A percentile compares a stretch with the other conserved stretches of the same genome.
Evolutionary conservation across 805 yeast genomes (phyloP).

Genomic region (Kuraishia molischiana): DNA sequence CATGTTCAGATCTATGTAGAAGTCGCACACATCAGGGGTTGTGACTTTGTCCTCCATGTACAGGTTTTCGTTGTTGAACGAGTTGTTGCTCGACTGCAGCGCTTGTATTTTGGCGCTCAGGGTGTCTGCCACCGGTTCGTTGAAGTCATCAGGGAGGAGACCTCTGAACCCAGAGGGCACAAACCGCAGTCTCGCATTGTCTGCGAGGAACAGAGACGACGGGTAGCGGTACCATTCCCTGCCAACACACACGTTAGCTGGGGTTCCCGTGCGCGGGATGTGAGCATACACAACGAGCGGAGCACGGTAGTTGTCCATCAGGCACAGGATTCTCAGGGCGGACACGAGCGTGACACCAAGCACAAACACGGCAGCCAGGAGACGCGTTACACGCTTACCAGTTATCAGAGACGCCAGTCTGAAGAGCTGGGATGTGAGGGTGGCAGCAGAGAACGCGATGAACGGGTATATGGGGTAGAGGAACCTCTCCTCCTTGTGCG

Average conservation of each 20-base stretch:
- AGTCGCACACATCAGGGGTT: constrained; percentile 43
- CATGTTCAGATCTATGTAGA: constrained; percentile 53
- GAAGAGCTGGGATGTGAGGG: constrained; percentile 22
- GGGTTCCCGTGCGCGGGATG: constrained; percentile 17
- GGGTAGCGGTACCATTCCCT: constrained; percentile 95
- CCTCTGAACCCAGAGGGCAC: constrained; percentile 78
- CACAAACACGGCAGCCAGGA: background rate
- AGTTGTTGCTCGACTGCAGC: constrained; percentile 42
- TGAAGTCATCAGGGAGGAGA: constrained; percentile 79
- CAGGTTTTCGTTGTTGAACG: constrained; percentile 68
- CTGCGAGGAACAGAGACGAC: constrained; percentile 71
- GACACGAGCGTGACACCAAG: constrained; percentile 20
- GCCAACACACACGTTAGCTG: constrained; percentile 71
- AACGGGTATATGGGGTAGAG: constrained; percentile 77
- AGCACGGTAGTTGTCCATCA: constrained; percentile 60
- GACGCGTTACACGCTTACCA: background rate
- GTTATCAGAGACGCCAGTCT: constrained; percentile 1
- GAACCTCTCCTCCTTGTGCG: constrained; percentile 92
- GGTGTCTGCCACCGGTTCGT: constrained; percentile 21
- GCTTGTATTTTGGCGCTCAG: constrained; percentile 15
- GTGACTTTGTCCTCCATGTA: constrained; percentile 53
- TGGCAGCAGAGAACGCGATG: constrained; percentile 52
- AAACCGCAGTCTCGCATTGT: constrained; percentile 53
- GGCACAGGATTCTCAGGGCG: constrained; percentile 45
- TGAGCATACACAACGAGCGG: constrained; percentile 54